These are phyloP conservation scores for Agaricus subrufescens DNA, from an alignment of 768 basidiomycete species.

Conservation along the genomic window DNA sequence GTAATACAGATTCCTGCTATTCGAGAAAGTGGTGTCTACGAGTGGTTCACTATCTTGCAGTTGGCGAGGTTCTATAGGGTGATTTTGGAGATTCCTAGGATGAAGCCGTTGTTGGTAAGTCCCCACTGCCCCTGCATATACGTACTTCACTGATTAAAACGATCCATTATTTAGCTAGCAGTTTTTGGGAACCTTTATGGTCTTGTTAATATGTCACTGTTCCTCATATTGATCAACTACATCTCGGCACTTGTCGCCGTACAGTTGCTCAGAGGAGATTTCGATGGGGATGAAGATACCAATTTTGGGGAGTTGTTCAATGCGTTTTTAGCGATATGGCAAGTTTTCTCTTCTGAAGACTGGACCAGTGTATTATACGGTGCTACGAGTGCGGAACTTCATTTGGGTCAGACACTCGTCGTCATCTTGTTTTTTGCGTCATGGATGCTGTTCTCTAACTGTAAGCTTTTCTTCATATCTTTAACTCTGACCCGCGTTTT, in stretches of 20 bases:
- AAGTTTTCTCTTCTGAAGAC: slow-evolving; percentile 91
- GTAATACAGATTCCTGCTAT: slow-evolving; percentile 86
- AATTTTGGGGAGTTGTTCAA: slow-evolving; percentile 84
- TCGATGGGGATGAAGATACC: slow-evolving; percentile 45
- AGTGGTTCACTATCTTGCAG: slow-evolving; percentile 90
- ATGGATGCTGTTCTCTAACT: slow-evolving; percentile 93
- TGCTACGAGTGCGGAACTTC: slow-evolving; percentile 54
- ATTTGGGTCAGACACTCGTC: slow-evolving; percentile 64
- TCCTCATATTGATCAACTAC: slow-evolving; percentile 84
- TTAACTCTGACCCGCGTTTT: not conserved
- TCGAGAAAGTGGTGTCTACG: slow-evolving; percentile 56
- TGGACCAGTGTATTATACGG: slow-evolving; percentile 79
- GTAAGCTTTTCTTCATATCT: slow-evolving; percentile 39
- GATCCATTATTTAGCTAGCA: slow-evolving; percentile 49
- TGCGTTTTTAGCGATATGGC: slow-evolving; percentile 81
- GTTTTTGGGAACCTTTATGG: slow-evolving; percentile 93
- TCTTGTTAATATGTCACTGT: slow-evolving; percentile 86
- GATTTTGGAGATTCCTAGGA: slow-evolving; percentile 83
- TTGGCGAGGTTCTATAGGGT: slow-evolving; percentile 87
- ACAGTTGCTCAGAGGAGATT: slow-evolving; percentile 84
- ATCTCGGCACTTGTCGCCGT: slow-evolving; percentile 78
- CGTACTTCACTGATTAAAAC: not conserved
- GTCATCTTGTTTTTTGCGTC: slow-evolving; percentile 66
- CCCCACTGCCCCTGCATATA: not conserved
- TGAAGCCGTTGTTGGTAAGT: slow-evolving; percentile 78